A percentile compares a stretch with the other conserved stretches of the same genome.
phyloP scores from a whole-genome alignment of 495 filamentous ascomycete genomes.

The Rhypophila decipiens region DNA sequence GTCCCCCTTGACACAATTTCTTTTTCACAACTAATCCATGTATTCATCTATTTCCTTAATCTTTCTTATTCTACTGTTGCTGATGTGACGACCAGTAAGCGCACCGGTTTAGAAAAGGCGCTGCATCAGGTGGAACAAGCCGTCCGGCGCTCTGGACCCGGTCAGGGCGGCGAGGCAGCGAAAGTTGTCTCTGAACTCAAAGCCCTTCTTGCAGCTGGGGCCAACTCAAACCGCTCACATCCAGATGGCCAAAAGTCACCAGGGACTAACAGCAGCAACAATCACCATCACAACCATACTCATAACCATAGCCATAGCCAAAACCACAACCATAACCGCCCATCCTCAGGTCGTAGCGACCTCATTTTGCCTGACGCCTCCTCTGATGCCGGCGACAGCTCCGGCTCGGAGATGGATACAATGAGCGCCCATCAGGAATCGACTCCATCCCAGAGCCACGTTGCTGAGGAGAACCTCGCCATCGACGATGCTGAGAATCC shows the following conservation, averaged over 20 bases:
- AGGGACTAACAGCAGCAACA: no score
- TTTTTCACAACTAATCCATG: no score
- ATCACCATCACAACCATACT: no score
- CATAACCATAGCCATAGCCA: no score
- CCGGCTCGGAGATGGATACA: constrained; percentile 23
- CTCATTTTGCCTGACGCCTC: constrained; percentile 22
- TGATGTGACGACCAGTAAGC: constrained; percentile 45
- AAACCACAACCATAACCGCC: constrained; percentile 1
- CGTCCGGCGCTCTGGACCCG: constrained; percentile 53
- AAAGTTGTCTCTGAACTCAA: constrained; percentile 52
- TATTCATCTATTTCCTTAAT: not conserved
- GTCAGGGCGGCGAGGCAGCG: constrained; percentile 42
- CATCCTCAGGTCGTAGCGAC: constrained; percentile 10
- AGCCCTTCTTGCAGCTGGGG: constrained; percentile 45
- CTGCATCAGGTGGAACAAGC: constrained; percentile 68
- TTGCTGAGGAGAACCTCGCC: constrained; percentile 38
- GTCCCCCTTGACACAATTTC: no score
- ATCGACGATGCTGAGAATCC: constrained; percentile 71
- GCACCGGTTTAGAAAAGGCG: constrained; percentile 65
- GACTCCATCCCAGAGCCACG: constrained; percentile 25
- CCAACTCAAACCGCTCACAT: constrained; percentile 10
- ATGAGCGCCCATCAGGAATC: constrained; percentile 23
- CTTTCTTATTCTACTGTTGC: not conserved
- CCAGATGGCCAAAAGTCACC: constrained; percentile 7
- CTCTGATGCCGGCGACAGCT: constrained; percentile 26